phyloP scores from a whole-genome alignment of 805 yeast species.

The Starmerella floricola region DNA sequence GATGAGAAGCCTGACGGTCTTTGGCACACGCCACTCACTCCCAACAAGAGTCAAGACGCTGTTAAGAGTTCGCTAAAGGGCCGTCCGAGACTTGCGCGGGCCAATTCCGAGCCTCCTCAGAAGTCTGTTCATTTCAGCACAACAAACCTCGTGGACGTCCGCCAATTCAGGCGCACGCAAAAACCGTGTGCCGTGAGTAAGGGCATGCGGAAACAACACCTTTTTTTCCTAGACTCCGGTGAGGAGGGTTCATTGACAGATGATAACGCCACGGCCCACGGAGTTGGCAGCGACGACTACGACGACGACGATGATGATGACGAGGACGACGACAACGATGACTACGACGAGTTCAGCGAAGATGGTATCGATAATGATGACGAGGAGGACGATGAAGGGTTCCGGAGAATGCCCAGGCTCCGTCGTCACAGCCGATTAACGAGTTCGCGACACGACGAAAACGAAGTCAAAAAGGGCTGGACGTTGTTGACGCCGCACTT shows the following conservation, averaged over 20 bases:
- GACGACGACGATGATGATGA: slow-evolving; percentile 28
- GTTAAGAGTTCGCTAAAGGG: slow-evolving; percentile 59
- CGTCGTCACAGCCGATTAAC: background rate
- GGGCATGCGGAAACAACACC: slow-evolving; percentile 1
- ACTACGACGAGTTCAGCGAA: slow-evolving; percentile 7
- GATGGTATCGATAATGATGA: background rate
- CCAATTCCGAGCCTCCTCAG: slow-evolving; percentile 31
- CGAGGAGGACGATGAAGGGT: background rate
- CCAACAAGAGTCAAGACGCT: slow-evolving; percentile 82
- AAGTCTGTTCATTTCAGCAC: slow-evolving; percentile 69
- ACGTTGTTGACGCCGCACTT: slow-evolving; percentile 16
- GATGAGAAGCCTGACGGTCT: background rate
- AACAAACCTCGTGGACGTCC: slow-evolving; percentile 40
- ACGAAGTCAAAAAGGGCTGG: slow-evolving; percentile 5
- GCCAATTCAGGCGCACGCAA: slow-evolving; percentile 60
- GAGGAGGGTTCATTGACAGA: too few relatives aligned
- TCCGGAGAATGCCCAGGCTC: too few relatives aligned
- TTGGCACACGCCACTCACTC: slow-evolving; percentile 36
- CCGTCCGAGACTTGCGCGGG: slow-evolving; percentile 29
- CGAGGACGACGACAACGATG: slow-evolving; percentile 21
- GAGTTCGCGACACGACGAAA: background rate
- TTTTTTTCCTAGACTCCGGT: background rate
- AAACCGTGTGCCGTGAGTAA: slow-evolving; percentile 54
- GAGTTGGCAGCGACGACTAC: slow-evolving; percentile 50
- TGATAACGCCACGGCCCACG: slow-evolving; percentile 23